Evolutionary conservation across 106 monocot species (phyloP).

Genomic region (Phalaenopsis equestris): DNA sequence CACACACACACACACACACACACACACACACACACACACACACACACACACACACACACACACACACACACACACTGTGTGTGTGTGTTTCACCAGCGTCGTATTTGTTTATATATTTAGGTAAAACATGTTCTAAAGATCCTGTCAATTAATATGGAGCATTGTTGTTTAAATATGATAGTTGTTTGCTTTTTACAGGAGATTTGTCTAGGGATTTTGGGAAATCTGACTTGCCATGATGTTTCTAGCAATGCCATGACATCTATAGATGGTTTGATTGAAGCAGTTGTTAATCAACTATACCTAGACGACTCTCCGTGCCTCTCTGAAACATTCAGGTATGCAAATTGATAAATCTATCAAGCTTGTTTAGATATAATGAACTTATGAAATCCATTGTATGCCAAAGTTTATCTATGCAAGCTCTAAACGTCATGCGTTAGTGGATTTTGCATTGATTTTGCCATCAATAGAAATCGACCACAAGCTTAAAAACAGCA

Average conservation of each 20-base stretch:
- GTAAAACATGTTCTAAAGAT: background rate
- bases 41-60: background rate
- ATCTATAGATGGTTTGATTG: slow-evolving; percentile 60
- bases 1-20: background rate
- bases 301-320: slow-evolving; percentile 63
- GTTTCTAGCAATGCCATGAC: slow-evolving; percentile 29
- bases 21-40: background rate
- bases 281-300: slow-evolving; percentile 60
- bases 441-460: too few relatives aligned
- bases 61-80: background rate
- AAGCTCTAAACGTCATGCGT: too few relatives aligned
- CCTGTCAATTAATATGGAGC: background rate
- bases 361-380: background rate
- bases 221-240: slow-evolving; percentile 85
- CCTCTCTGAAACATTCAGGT: slow-evolving; percentile 85
- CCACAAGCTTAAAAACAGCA: too few relatives aligned
- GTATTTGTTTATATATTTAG: background rate
- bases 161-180: background rate
- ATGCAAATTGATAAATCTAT: slow-evolving; percentile 2
- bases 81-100: too few relatives aligned
- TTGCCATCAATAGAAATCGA: too few relatives aligned
- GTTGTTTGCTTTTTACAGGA: slow-evolving; percentile 39
- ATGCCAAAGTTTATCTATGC: background rate
- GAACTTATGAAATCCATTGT: background rate
- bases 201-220: slow-evolving; percentile 95